Evolutionary conservation across 2,329 filamentous ascomycete species (phyloP).

Genomic region (Cercospora nicotianae): DNA sequence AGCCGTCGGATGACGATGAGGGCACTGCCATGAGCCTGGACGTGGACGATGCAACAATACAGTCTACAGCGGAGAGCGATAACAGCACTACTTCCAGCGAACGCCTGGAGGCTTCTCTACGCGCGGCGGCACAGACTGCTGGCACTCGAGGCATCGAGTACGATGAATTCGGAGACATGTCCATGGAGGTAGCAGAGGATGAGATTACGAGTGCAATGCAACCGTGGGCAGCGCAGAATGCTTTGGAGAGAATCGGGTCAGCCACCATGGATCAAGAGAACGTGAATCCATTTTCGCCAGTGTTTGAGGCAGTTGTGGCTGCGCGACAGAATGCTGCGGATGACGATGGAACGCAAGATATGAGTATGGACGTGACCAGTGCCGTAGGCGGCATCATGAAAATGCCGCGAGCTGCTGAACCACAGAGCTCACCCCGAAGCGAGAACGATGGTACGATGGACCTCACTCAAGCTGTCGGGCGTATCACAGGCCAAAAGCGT

Average conservation of each 20-base stretch:
- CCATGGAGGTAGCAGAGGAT: slow-evolving; percentile 59
- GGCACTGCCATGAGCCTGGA: slow-evolving; percentile 82
- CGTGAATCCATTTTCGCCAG: slow-evolving; percentile 50
- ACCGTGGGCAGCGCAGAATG: slow-evolving; percentile 66
- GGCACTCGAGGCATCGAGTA: slow-evolving; percentile 68
- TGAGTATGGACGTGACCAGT: slow-evolving; percentile 93
- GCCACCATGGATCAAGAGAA: slow-evolving; percentile 51
- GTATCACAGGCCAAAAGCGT: slow-evolving; percentile 50
- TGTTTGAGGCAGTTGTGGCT: slow-evolving; percentile 40
- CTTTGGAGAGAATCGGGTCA: slow-evolving; percentile 27
- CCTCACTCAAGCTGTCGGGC: slow-evolving; percentile 56
- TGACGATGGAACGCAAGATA: slow-evolving; percentile 58
- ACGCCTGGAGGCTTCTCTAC: slow-evolving; percentile 73
- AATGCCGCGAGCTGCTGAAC: slow-evolving; percentile 37
- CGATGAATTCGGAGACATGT: slow-evolving; percentile 56
- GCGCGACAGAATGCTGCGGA: slow-evolving; percentile 31
- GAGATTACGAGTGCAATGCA: slow-evolving; percentile 73
- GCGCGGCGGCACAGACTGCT: slow-evolving; percentile 72
- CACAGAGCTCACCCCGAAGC: slow-evolving; percentile 39
- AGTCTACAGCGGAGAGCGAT: slow-evolving; percentile 38
- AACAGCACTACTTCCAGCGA: slow-evolving; percentile 66
- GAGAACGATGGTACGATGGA: slow-evolving; percentile 55
- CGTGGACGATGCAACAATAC: slow-evolving; percentile 50
- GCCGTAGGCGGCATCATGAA: slow-evolving; percentile 76
- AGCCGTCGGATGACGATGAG: slow-evolving; percentile 61